Conservation (phyloP, 129 eudicot species). For the Flaveria trinervia region DNA sequence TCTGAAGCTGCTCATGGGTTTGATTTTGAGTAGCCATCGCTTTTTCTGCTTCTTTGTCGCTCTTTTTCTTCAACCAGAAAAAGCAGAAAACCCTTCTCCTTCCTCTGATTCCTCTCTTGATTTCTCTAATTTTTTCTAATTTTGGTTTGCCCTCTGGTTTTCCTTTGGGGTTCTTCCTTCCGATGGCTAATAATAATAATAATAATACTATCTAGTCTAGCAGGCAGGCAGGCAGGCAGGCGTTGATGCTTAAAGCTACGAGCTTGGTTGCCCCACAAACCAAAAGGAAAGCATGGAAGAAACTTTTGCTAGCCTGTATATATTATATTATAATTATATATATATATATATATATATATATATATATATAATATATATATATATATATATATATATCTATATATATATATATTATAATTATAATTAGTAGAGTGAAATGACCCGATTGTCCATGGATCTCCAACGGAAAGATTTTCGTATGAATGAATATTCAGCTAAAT, state of each 20-base stretch:
- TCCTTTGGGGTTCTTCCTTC: not conserved
- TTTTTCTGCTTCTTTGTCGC: constrained; percentile 42
- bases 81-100: constrained; percentile 46
- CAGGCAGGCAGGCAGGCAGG: constrained; percentile 24
- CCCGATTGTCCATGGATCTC: constrained; percentile 35
- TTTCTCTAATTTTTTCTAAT: constrained; percentile 33
- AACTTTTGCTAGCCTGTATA: constrained; percentile 30
- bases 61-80: constrained; percentile 36
- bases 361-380: too few species aligned
- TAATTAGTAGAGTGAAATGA: not conserved
- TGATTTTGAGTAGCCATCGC: constrained; percentile 32
- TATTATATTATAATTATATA: not conserved
- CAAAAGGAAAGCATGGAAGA: constrained; percentile 17
- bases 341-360: too few species aligned
- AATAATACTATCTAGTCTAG: too few species aligned
- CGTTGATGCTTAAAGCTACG: constrained; percentile 35
- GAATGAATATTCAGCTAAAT: too few species aligned
- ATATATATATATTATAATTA: too few species aligned
- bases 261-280: constrained; percentile 36
- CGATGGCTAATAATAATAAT: too few species aligned
- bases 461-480: constrained; percentile 35
- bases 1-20: constrained; percentile 49
- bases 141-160: constrained; percentile 1
- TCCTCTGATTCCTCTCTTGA: constrained; percentile 24
- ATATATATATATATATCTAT: too few species aligned